These are phyloP conservation scores for Fennellomyces sp. DNA, from an alignment of 371 early-diverging fungal genomes.

Conservation along the genomic window DNA sequence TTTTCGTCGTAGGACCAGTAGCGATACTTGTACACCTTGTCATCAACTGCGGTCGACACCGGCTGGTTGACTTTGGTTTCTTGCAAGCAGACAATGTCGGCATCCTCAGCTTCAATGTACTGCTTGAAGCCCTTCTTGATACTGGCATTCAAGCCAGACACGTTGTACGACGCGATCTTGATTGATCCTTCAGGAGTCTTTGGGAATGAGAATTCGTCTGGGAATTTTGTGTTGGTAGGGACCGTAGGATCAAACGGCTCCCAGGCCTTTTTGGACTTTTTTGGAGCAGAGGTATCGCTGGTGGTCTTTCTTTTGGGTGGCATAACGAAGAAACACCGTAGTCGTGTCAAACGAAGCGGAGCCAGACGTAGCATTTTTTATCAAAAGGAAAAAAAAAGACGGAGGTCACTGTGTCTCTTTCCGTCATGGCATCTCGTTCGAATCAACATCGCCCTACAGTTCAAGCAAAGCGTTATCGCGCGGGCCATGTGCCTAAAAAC, in stretches of 20 bases:
- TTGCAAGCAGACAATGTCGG: conserved; percentile 86
- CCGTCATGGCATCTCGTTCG: conserved; percentile 20
- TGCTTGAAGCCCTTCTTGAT: conserved; percentile 80
- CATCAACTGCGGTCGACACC: conserved; percentile 46
- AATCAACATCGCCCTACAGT: conserved; percentile 40
- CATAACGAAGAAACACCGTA: not conserved
- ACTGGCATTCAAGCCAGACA: conserved; percentile 73
- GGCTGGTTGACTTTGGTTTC: conserved; percentile 83
- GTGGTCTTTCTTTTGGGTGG: conserved; percentile 10
- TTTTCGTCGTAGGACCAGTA: conserved; percentile 73
- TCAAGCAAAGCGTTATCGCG: conserved; percentile 63
- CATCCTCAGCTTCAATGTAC: conserved; percentile 81
- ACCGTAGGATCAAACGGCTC: conserved; percentile 47
- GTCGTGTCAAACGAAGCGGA: not conserved
- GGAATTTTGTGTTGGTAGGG: conserved; percentile 69
- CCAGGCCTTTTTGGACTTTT: conserved; percentile 21
- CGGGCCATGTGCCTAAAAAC: conserved; percentile 63
- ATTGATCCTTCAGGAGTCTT: conserved; percentile 49
- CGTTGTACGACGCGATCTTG: conserved; percentile 85
- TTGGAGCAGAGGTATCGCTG: not conserved
- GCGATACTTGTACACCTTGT: conserved; percentile 69
- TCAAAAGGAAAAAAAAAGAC: not conserved
- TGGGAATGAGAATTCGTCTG: conserved; percentile 53
- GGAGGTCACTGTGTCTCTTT: not conserved
- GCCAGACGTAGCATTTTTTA: not conserved